phyloP scores from a whole-genome alignment of 2,329 filamentous ascomycete species.

The Gnomoniopsis sp. region DNA sequence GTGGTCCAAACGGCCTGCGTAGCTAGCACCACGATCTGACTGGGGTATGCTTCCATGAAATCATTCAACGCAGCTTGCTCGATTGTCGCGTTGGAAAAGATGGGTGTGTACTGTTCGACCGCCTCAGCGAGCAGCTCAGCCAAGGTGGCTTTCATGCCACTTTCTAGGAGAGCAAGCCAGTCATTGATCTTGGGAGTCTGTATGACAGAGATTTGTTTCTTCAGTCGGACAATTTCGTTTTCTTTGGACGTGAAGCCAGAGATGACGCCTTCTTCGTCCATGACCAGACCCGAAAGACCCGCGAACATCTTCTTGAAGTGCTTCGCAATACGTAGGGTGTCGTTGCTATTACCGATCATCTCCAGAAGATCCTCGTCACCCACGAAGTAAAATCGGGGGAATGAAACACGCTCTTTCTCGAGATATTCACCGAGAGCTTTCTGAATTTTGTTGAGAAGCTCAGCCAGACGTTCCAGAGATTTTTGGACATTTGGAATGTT shows the following conservation, averaged over 20 bases:
- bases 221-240: conserved; percentile 81
- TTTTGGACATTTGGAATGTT: conserved; percentile 96
- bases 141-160: conserved; percentile 89
- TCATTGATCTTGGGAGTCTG: conserved; percentile 98
- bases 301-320: conserved; percentile 99
- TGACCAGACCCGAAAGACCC: conserved; percentile 82
- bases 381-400: conserved; percentile 98
- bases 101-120: conserved; percentile 73
- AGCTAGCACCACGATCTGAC: conserved; percentile 91
- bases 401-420: conserved; percentile 94
- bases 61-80: conserved; percentile 67
- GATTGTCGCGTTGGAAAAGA: conserved; percentile 70
- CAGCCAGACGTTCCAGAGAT: conserved; percentile 90
- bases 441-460: conserved; percentile 97
- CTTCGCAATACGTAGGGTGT: conserved; percentile 92
- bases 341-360: conserved; percentile 99
- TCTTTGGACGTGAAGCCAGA: conserved; percentile 94
- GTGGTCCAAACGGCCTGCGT: conserved; percentile 94
- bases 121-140: conserved; percentile 89
- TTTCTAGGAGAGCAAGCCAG: conserved; percentile 92
- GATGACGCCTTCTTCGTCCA: conserved; percentile 88
- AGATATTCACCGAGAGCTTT: conserved; percentile 98
- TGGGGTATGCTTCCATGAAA: conserved; percentile 84
- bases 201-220: conserved; percentile 85
- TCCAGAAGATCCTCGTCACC: conserved; percentile 97